phyloP scores from a whole-genome alignment of 2,329 filamentous ascomycete genomes.

The Sarocladiaceae sp. region DNA sequence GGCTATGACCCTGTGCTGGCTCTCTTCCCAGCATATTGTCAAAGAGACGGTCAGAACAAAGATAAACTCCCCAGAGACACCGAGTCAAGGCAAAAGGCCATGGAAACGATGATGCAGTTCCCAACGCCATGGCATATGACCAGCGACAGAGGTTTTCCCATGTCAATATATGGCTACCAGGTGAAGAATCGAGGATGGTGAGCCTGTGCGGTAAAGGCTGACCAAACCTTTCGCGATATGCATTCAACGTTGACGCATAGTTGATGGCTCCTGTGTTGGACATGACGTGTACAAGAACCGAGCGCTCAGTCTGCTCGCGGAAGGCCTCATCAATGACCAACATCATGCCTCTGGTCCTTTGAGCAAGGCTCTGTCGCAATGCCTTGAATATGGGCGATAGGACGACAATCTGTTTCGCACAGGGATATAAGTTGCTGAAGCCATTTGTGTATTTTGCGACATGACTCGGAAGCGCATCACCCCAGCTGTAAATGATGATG shows the following conservation, averaged over 20 bases:
- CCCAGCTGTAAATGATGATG: slow-evolving; percentile 51
- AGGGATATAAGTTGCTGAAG: slow-evolving; percentile 44
- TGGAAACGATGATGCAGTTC: slow-evolving; percentile 38
- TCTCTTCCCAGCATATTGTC: too few relatives aligned
- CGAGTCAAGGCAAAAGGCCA: too few relatives aligned
- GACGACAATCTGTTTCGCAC: slow-evolving; percentile 43
- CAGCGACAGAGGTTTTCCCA: slow-evolving; percentile 39
- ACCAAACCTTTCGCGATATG: slow-evolving; percentile 32
- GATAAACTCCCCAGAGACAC: too few relatives aligned
- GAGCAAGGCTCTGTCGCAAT: slow-evolving; percentile 35
- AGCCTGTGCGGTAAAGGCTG: slow-evolving; percentile 40
- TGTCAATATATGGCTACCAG: slow-evolving; percentile 38
- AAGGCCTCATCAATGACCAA: slow-evolving; percentile 40
- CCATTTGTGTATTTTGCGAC: slow-evolving; percentile 49
- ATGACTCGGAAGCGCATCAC: slow-evolving; percentile 48
- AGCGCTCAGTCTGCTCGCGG: too few relatives aligned
- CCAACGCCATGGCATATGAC: slow-evolving; percentile 47
- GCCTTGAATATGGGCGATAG: slow-evolving; percentile 43
- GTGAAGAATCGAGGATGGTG: slow-evolving; percentile 46
- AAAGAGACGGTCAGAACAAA: too few relatives aligned
- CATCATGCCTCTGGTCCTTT: slow-evolving; percentile 37
- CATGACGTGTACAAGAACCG: slow-evolving; percentile 46
- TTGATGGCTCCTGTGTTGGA: slow-evolving; percentile 54
- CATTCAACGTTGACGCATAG: slow-evolving; percentile 41
- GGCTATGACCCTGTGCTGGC: too few relatives aligned